Evolutionary conservation across 352 stramenopile genomes (phyloP).

Genomic region (Pythium aristosporum): DNA sequence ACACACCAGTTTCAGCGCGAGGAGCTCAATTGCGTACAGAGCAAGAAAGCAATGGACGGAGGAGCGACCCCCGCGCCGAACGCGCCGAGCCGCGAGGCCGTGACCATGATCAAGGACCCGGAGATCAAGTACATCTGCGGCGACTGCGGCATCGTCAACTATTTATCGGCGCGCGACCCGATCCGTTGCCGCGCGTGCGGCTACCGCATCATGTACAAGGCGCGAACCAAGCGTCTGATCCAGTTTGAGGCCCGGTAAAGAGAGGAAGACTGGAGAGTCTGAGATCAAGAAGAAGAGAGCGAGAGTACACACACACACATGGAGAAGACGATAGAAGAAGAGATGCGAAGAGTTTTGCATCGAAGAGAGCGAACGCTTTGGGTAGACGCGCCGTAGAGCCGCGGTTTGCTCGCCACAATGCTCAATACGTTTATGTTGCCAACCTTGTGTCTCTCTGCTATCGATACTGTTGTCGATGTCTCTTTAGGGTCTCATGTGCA

Average conservation of each 20-base stretch:
- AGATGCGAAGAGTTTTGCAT: no score
- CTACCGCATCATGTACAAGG: slow-evolving; percentile 99
- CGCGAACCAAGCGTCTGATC: slow-evolving; percentile 93
- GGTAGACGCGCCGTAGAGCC: no score
- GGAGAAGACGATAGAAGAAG: background rate
- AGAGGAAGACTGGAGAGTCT: background rate
- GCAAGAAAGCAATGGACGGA: slow-evolving; percentile 57
- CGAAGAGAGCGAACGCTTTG: no score
- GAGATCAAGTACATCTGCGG: slow-evolving; percentile 97
- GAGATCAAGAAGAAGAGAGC: background rate
- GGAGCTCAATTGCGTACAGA: background rate
- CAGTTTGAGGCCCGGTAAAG: slow-evolving; percentile 89
- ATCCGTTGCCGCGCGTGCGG: slow-evolving; percentile 95
- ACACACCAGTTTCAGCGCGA: background rate
- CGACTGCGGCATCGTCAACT: slow-evolving; percentile 95
- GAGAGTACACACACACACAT: background rate
- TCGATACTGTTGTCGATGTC: no score
- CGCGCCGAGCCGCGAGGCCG: slow-evolving; percentile 44
- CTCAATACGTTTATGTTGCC: no score
- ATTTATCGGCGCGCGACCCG: slow-evolving; percentile 94
- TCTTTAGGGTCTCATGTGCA: no score
- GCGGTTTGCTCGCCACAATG: no score
- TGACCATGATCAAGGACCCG: slow-evolving; percentile 75
- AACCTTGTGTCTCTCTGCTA: no score
- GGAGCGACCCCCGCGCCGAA: slow-evolving; percentile 72